Percentiles rank a stretch among this genome's conserved stretches.
Conservation (phyloP, 2,329 filamentous ascomycete genomes). For the Camillea tinctor region DNA sequence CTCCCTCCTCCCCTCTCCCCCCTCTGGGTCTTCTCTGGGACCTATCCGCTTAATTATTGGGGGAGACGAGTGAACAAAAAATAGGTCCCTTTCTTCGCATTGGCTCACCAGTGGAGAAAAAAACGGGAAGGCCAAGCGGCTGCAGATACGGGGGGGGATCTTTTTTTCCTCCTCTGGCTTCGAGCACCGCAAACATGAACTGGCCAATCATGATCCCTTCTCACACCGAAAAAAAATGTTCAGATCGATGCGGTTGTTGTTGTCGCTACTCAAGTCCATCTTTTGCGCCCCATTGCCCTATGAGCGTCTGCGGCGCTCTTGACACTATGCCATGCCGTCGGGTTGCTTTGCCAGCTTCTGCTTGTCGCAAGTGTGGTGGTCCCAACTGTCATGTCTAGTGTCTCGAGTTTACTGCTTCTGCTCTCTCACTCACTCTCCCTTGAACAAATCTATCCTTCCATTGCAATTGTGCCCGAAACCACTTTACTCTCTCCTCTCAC, state of each 20-base stretch:
- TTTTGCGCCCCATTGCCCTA: slow-evolving; percentile 6
- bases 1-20: slow-evolving; percentile 10
- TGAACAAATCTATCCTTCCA: background rate
- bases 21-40: slow-evolving; percentile 3
- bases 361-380: slow-evolving; percentile 15
- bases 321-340: slow-evolving; percentile 5
- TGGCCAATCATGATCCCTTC: slow-evolving; percentile 19
- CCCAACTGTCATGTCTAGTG: background rate
- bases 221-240: slow-evolving; percentile 27
- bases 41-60: slow-evolving; percentile 1
- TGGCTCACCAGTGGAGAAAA: background rate
- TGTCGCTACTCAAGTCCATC: slow-evolving; percentile 1
- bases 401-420: background rate
- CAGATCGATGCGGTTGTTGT: slow-evolving; percentile 1
- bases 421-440: background rate
- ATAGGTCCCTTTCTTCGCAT: background rate
- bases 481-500: background rate
- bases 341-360: slow-evolving; percentile 20
- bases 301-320: slow-evolving; percentile 9
- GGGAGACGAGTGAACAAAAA: background rate
- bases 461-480: background rate
- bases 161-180: background rate
- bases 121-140: background rate
- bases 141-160: background rate
- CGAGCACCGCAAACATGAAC: slow-evolving; percentile 3